A percentile compares a stretch with the other conserved stretches of the same genome.
These are phyloP conservation scores for Psilocybe sp. DNA, from an alignment of 768 basidiomycete species.

Conservation along the genomic window DNA sequence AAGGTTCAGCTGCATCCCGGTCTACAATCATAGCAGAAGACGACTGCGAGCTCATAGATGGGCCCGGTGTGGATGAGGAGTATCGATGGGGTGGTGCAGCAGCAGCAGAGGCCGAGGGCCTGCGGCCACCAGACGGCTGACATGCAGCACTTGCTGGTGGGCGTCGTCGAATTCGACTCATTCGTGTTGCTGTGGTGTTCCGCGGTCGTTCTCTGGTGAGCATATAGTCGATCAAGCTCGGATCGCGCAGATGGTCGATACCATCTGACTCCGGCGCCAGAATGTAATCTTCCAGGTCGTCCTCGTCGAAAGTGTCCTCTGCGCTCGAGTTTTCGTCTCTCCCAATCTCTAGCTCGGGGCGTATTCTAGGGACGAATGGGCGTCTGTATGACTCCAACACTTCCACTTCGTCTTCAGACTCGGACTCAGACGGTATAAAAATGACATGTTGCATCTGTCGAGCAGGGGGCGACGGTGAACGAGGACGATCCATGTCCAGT, in stretches of 20 bases:
- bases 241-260: slow-evolving; percentile 28
- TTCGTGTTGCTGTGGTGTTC: slow-evolving; percentile 17
- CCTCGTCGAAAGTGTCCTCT: slow-evolving; percentile 15
- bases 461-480: slow-evolving; percentile 9
- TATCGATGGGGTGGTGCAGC: neutral
- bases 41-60: too few species aligned
- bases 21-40: too few species aligned
- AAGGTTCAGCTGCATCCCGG: neutral
- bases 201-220: slow-evolving; percentile 38
- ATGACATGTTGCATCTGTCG: slow-evolving; percentile 16
- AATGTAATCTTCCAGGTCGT: slow-evolving; percentile 9
- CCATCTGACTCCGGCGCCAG: slow-evolving; percentile 1
- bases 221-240: slow-evolving; percentile 70
- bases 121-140: too few species aligned
- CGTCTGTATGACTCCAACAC: slow-evolving; percentile 8
- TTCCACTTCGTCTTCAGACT: slow-evolving; percentile 9
- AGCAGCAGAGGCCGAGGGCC: neutral
- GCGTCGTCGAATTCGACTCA: neutral
- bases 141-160: neutral
- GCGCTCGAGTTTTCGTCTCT: slow-evolving; percentile 3
- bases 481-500: slow-evolving; percentile 21
- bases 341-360: neutral
- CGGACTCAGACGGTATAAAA: slow-evolving; percentile 26
- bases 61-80: slow-evolving; percentile 4
- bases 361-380: neutral